phyloP scores from a whole-genome alignment of 495 filamentous ascomycete genomes.

The Hypoxylon crocopeplum region DNA sequence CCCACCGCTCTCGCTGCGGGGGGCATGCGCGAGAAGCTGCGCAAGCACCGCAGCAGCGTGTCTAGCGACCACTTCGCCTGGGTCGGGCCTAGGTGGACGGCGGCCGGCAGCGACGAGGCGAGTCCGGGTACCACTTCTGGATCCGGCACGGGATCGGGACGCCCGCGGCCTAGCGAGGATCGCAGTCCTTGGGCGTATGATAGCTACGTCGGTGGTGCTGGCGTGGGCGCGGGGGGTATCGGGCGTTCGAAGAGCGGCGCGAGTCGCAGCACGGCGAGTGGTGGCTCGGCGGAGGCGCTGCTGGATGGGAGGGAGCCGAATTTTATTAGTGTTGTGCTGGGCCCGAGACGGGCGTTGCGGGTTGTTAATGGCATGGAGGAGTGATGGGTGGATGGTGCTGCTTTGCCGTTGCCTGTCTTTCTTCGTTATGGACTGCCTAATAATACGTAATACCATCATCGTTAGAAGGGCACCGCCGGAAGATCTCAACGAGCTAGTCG shows the following conservation, averaged over 20 bases:
- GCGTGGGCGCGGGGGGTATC: constrained; percentile 8
- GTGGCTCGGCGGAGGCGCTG: constrained; percentile 59
- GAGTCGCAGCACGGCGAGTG: constrained; percentile 45
- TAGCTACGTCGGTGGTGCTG: not conserved
- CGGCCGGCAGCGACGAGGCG: constrained; percentile 31
- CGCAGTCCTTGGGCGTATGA: constrained; percentile 22
- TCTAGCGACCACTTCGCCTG: constrained; percentile 44
- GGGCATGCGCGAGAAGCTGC: constrained; percentile 40
- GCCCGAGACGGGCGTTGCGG: constrained; percentile 72
- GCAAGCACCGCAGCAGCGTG: constrained; percentile 31
- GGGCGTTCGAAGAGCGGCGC: constrained; percentile 41
- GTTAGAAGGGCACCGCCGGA: too few relatives aligned
- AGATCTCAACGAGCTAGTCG: too few relatives aligned
- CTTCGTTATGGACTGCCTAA: too few relatives aligned
- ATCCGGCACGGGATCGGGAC: constrained; percentile 14
- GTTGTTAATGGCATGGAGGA: constrained; percentile 68
- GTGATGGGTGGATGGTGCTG: not conserved
- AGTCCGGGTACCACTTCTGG: constrained; percentile 32
- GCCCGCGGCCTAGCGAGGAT: constrained; percentile 30
- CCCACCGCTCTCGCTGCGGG: constrained; percentile 2
- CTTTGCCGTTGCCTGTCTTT: too few relatives aligned
- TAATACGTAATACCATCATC: too few relatives aligned
- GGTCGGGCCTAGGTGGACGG: constrained; percentile 45
- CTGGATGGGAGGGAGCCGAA: constrained; percentile 70
- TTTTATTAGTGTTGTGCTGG: constrained; percentile 75